phyloP scores from a whole-genome alignment of 106 monocot genomes.

The Vanilla planifolia region DNA sequence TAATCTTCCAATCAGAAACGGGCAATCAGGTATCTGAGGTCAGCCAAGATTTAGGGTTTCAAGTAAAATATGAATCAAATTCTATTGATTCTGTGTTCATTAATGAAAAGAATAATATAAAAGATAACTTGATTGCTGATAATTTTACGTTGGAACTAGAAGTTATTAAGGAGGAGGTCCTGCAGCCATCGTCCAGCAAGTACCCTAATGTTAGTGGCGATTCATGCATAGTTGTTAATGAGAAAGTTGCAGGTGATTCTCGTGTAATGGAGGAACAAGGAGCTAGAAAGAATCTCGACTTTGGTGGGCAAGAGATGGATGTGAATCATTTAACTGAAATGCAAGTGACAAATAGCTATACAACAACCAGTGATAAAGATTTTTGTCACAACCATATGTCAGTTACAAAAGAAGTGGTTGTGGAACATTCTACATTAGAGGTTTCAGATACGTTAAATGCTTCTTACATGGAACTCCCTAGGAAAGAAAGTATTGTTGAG shows the following conservation, averaged over 20 bases:
- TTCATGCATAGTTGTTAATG: conserved; percentile 28
- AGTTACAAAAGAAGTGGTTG: neutral
- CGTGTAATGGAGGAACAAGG: neutral
- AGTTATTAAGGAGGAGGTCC: conserved; percentile 64
- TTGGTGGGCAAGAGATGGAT: neutral
- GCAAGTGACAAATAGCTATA: neutral
- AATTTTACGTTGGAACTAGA: conserved; percentile 87
- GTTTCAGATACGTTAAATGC: neutral
- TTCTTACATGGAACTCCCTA: conserved; percentile 22
- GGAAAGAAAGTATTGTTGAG: conserved; percentile 38
- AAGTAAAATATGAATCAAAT: conserved; percentile 83
- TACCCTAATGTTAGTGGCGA: conserved; percentile 33
- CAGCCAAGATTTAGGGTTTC: conserved; percentile 65
- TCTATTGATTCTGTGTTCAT: conserved; percentile 56
- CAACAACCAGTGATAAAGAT: neutral
- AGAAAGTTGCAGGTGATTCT: conserved; percentile 12
- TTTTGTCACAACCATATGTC: neutral
- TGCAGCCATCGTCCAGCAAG: conserved; percentile 54
- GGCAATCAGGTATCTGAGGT: conserved; percentile 90
- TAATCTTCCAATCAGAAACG: conserved; percentile 17
- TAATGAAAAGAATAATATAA: conserved; percentile 79
- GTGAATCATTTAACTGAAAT: neutral
- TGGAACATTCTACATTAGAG: neutral
- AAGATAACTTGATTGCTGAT: conserved; percentile 89
- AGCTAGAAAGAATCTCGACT: neutral